Base-by-base conservation (phyloP, 2,329 filamentous ascomycete genomes). In the Colletotrichum filicis region DNA sequence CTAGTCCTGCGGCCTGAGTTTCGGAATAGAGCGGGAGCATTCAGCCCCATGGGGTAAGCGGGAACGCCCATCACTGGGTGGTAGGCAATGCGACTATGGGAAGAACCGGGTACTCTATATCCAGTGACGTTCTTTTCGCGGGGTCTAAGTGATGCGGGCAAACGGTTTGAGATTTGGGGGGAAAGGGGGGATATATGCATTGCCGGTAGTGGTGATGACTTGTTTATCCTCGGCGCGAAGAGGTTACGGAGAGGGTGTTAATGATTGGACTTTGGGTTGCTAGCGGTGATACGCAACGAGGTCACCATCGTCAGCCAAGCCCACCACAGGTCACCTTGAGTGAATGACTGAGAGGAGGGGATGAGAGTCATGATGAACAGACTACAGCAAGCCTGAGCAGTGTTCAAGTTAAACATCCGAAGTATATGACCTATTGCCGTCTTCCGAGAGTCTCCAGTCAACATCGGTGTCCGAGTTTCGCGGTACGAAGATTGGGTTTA, bases 11-110 rank as follows among this genome's bases (percentile, higher is more conserved):
- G 49, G 22, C 32, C 58, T 62, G 16, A 9, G 24, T 16, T 16
- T 73, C 71, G 71, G 71, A 61, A 73, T 57, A 70, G 67, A 73
- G 71, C 71, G 71, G 71, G 66, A 73, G 71, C 32, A 61, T 46
- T 46, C 59, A 52, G 60, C 26, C 71, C 66, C 66, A 62, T 73
- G 71, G 71, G 71, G 66, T 70, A 70, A 66, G 71, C 22, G 55
- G 61, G 71, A 65, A 66, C 16, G 60, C 32, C 60, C 37, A 73
- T 73, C 70, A 65, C 58, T 68, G 60, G 19, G 70, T 37, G 35
- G 64, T 12, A 26, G n/a, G 57, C 37, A 58, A 58, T 68, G 64
- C 22, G 65, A 37, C 56, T 30, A 57, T 46, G 71, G 71, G 46
- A 73, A 55, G 66, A 73, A 73, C 66, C 71, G 71, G 71, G 53